Percentiles rank a stretch among this genome's conserved stretches.
phyloP scores from a whole-genome alignment of 495 filamentous ascomycete species.

The Alectoria sarmentosa region DNA sequence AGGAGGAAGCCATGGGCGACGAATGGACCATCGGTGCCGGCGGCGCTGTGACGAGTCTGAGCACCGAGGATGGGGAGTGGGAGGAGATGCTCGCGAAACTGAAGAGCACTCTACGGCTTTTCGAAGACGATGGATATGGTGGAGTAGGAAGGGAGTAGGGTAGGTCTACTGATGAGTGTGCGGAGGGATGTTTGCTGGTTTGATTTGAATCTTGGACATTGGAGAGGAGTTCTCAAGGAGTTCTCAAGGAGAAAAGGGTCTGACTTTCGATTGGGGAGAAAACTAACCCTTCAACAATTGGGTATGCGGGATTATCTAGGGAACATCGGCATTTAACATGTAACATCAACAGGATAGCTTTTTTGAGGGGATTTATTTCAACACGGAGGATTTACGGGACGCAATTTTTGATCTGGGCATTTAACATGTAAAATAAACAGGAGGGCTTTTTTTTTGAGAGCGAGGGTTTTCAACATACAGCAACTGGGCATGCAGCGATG shows the following conservation, averaged over 20 bases:
- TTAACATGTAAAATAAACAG: not conserved
- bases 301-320: too few relatives aligned
- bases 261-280: too few relatives aligned
- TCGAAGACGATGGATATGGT: constrained; percentile 15
- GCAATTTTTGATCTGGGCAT: not conserved
- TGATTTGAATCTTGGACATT: too few relatives aligned
- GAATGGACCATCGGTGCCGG: constrained; percentile 81
- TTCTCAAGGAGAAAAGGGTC: not conserved
- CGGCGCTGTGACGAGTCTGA: constrained; percentile 78
- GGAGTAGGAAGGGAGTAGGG: not conserved
- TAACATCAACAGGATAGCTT: too few relatives aligned
- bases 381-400: too few relatives aligned
- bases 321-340: too few relatives aligned
- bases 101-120: constrained; percentile 54
- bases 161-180: not conserved
- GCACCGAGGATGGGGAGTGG: constrained; percentile 69
- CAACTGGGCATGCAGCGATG: not conserved
- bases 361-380: too few relatives aligned
- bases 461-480: not conserved
- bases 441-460: not conserved
- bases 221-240: too few relatives aligned
- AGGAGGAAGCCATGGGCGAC: constrained; percentile 12
- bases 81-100: constrained; percentile 89
- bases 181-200: too few relatives aligned
- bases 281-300: not conserved